A percentile compares a stretch with the other conserved stretches of the same genome.
phyloP scores from a whole-genome alignment of 1,284 basidiomycete genomes.

The Vanrija sp. region DNA sequence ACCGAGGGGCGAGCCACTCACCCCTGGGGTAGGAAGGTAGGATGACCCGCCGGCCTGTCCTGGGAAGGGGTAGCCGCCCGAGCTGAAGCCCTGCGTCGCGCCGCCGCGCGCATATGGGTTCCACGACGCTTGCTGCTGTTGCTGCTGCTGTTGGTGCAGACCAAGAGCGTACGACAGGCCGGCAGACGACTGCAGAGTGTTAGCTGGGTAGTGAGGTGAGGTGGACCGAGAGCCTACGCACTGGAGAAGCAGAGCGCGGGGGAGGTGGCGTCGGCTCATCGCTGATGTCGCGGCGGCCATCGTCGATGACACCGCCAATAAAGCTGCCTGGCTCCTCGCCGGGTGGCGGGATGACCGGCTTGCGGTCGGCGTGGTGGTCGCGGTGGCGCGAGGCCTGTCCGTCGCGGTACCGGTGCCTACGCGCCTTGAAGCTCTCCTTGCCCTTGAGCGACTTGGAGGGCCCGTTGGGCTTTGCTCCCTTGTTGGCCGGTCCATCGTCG shows the following conservation, averaged over 20 bases:
- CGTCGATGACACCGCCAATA: constrained; percentile 29
- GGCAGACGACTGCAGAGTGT: background rate
- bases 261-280: background rate
- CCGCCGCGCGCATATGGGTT: constrained; percentile 1
- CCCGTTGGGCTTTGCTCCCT: constrained; percentile 6
- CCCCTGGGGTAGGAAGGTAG: background rate
- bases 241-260: constrained; percentile 3
- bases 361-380: background rate
- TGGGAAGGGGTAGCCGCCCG: constrained; percentile 1
- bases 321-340: constrained; percentile 20
- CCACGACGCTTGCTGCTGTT: background rate
- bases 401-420: constrained; percentile 6
- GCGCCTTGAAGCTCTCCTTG: constrained; percentile 41
- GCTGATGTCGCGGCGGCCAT: constrained; percentile 20
- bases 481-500: constrained; percentile 29
- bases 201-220: background rate
- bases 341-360: background rate
- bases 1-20: background rate
- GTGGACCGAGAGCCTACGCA: background rate
- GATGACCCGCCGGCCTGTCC: background rate
- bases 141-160: constrained; percentile 10
- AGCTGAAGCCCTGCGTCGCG: background rate
- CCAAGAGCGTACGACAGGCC: constrained; percentile 15
- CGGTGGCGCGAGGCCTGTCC: background rate
- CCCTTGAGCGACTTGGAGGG: constrained; percentile 37